phyloP scores from a whole-genome alignment of 2,329 filamentous ascomycete species.

The Trematosphaeria pertusa region DNA sequence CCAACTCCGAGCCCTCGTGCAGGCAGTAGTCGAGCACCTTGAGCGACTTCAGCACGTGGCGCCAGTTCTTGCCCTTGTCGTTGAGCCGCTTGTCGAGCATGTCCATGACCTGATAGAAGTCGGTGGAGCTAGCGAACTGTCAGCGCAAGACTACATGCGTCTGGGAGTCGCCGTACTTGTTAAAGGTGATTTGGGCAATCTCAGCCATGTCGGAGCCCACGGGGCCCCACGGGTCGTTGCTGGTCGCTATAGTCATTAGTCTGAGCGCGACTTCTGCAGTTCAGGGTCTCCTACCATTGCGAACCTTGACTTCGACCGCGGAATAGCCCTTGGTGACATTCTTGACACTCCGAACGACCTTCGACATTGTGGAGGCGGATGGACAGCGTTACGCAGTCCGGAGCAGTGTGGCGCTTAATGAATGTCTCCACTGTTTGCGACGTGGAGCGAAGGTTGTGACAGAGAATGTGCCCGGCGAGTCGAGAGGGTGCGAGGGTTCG shows the following conservation, averaged over 20 bases:
- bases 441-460: too few species aligned
- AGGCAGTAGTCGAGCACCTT: conserved; percentile 98
- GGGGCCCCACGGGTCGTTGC: conserved; percentile 98
- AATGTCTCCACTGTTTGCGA: too few species aligned
- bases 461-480: conserved; percentile 1
- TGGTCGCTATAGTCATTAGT: conserved; percentile 73
- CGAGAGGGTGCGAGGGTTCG: conserved; percentile 2
- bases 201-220: conserved; percentile 98
- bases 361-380: conserved; percentile 73
- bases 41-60: conserved; percentile 94
- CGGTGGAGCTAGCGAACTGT: conserved; percentile 72
- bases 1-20: conserved; percentile 94
- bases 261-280: neutral
- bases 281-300: conserved; percentile 36
- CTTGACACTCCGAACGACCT: conserved; percentile 96
- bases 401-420: conserved; percentile 12
- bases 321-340: conserved; percentile 99
- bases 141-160: conserved; percentile 27
- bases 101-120: conserved; percentile 99
- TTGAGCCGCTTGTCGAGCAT: conserved; percentile 99
- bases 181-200: conserved; percentile 97
- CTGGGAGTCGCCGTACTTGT: conserved; percentile 71
- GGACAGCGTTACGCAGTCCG: conserved; percentile 11
- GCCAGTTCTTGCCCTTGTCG: conserved; percentile 99
- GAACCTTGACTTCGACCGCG: conserved; percentile 92